Evolutionary conservation across 2,329 filamentous ascomycete genomes (phyloP), one percentile per base, ranked within the genome.

Genomic region (Paracorniculantispora psalliotae): DNA sequence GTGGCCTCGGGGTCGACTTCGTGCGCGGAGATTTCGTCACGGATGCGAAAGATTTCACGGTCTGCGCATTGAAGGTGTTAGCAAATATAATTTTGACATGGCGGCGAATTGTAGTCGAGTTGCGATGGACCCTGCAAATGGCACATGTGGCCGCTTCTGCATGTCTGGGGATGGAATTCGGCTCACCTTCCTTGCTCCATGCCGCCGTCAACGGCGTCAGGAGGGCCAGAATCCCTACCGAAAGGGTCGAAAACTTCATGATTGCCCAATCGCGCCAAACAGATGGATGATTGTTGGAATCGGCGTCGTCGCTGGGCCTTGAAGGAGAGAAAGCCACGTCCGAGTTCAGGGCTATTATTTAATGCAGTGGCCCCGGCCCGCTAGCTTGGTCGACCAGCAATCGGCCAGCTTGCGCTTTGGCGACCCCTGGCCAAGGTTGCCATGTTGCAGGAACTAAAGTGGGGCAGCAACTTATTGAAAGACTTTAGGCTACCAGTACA

Each of bases 21-120:
- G 73, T 97, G 90, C 64, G 86, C 79, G 47, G 84, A 76, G 59
- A 99, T 84, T 72, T 97, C 94, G 77, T 97, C 92, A 69, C 88
- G 88, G 63, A 99, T 82, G 67, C 92, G 90, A 79, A 99, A 99
- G 78, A 99, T 97, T 77, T 99, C 94, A 71, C 96, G 91, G 76
- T 99, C 94, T 96, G 68, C 37, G n/a, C 3, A 35, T 44, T 50
- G n/a, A 28, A 19, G n/a, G 2, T 7, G 47, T 46, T 28, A 55
- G 41, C 19, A 35, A 46, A 17, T 21, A 13, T 8, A 37, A 37
- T 15, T 37, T n/a, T n/a, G n/a, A n/a, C 33, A 37, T 4, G 12
- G 33, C 17, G 12, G 33, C 12, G 33, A 37, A 37, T 15, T 37
- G 33, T 39, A 3, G 41, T 44, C 19, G 15, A 33, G 25, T 25